Conservation (phyloP, 1,139 yeast genomes). For the Pichia sp. region DNA sequence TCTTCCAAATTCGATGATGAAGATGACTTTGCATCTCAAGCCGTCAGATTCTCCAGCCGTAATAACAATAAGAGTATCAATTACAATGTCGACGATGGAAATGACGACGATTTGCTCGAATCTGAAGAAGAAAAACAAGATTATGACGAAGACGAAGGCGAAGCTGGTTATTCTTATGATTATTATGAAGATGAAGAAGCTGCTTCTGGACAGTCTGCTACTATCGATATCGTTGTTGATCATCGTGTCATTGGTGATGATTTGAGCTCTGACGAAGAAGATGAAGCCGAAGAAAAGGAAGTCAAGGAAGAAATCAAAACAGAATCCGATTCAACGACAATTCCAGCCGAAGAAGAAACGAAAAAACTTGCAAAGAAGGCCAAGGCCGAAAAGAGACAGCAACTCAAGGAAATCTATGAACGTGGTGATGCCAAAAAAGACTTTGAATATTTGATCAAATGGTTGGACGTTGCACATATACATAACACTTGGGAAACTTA, state of each 20-base stretch:
- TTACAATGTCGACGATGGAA: slow-evolving; percentile 71
- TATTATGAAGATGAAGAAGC: slow-evolving; percentile 30
- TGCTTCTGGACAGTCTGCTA: slow-evolving; percentile 30
- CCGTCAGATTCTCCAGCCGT: slow-evolving; percentile 71
- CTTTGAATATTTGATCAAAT: slow-evolving; percentile 70
- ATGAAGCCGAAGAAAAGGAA: slow-evolving; percentile 19
- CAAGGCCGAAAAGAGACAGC: slow-evolving; percentile 14
- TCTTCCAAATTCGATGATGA: not conserved
- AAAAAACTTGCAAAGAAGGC: slow-evolving; percentile 12
- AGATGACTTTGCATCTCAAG: slow-evolving; percentile 6
- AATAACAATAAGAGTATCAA: slow-evolving; percentile 63
- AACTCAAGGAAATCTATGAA: slow-evolving; percentile 26
- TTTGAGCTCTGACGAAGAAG: slow-evolving; percentile 30
- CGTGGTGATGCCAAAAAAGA: slow-evolving; percentile 55
- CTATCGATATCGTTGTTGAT: slow-evolving; percentile 54
- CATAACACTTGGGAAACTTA: slow-evolving; percentile 96
- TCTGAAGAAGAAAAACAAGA: slow-evolving; percentile 49
- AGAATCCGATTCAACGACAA: not conserved
- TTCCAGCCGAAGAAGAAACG: slow-evolving; percentile 1
- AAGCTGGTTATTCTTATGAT: slow-evolving; percentile 28
- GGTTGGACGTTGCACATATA: slow-evolving; percentile 86
- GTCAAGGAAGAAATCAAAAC: not conserved
- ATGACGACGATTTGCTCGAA: slow-evolving; percentile 52
- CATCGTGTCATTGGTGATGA: slow-evolving; percentile 45
- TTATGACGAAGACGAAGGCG: slow-evolving; percentile 37